Evolutionary conservation across 164 flowering plant genomes (phyloP), one percentile per base, ranked within the genome.

Genomic region (Brasenia schreberi): DNA sequence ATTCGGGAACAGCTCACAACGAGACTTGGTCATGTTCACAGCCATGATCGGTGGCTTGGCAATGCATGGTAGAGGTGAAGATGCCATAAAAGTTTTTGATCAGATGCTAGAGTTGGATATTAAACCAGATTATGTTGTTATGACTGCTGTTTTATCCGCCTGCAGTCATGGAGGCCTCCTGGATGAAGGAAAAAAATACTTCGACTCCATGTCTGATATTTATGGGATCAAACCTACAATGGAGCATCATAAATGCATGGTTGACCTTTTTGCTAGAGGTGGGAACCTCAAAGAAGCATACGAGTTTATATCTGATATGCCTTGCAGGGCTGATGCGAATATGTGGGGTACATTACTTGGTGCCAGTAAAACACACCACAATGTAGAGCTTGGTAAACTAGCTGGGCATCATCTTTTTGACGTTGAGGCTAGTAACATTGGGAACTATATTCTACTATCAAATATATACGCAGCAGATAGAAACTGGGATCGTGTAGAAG

Each of bases 31-130:
- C 63, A 80, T 83, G 79, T 87, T 82, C 70, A 89, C 97, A 11
- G 81, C 96, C 5, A 86, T 92, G 90, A 69, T 89, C 53, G 76
- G 94, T 75, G 96, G 88, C 43, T 86, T 74, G 72, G 96, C 96
- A 16, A 84, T 86, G 84, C 87, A 89, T 76, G 97, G 97, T 1
- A 82, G 81, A 87, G 89, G 89, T 39, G 70, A 79, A 63, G 86
- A 87, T 65, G 96, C 97, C 62, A 76, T 92, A 6, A 53, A 49
- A 61, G 67, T 82, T 44, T 89, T 80, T 77, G 59, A 65, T 67
- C 43, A 72, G 42, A 85, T 92, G 92, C 81, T 87, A 33, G 71
- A 74, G 65, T 71, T 67, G 63, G 87, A 81, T 23, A 52, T 84
- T 10, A 81, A 83, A 72, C 92, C 86, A 17, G 97, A 92, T 71